phyloP scores from a whole-genome alignment of 2,329 filamentous ascomycete genomes.

The Hortaea sp. region DNA sequence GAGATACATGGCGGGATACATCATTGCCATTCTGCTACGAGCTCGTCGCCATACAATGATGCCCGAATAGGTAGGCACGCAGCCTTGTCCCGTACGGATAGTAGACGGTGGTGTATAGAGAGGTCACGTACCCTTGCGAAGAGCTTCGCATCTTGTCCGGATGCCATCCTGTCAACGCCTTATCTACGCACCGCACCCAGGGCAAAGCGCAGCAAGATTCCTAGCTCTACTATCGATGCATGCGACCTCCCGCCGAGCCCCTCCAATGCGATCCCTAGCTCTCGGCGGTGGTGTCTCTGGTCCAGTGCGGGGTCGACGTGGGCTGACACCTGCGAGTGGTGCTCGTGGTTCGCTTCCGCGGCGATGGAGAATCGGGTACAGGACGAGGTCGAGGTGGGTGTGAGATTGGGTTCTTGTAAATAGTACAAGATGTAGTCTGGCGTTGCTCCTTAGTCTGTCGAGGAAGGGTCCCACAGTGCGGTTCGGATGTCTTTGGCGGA shows the following conservation, averaged over 20 bases:
- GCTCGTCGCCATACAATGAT: not conserved
- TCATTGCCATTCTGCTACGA: not conserved
- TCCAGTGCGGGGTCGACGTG: not conserved
- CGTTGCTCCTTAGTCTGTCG: not conserved
- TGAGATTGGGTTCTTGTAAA: not conserved
- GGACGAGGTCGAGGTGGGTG: not conserved
- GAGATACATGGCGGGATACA: not conserved
- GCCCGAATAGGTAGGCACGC: not conserved
- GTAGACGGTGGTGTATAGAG: too few relatives aligned
- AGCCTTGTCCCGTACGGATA: too few relatives aligned
- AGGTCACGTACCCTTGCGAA: conserved; percentile 76
- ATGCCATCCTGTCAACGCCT: conserved; percentile 39
- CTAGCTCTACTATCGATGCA: not conserved
- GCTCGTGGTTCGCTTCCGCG: not conserved
- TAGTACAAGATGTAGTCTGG: not conserved
- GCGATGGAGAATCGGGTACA: not conserved
- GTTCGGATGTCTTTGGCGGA: not conserved
- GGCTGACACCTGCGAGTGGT: not conserved
- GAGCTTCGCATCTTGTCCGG: conserved; percentile 89
- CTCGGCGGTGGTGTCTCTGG: not conserved
- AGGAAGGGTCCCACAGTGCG: too few relatives aligned
- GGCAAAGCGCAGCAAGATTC: not conserved
- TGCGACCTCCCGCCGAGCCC: conserved; percentile 1
- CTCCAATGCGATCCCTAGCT: not conserved
- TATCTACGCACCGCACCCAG: not conserved